Evolutionary conservation across 495 filamentous ascomycete species (phyloP), one percentile per base, ranked within the genome.

Genomic region (Neurospora intermedia): DNA sequence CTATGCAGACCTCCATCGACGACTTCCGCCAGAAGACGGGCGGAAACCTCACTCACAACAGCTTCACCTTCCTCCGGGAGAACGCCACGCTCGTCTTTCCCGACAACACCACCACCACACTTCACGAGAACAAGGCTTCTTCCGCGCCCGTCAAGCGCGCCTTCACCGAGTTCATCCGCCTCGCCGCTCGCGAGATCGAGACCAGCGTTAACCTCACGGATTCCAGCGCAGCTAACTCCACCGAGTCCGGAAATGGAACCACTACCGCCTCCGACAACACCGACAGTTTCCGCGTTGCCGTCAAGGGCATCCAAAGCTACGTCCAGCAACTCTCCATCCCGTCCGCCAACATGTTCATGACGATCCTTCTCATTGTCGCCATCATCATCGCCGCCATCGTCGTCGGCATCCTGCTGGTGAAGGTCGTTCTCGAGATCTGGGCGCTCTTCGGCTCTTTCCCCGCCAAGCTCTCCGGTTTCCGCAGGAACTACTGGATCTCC

Each of bases 311-410:
- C 71, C 86, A 93, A 79, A 90, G 86, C 2, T 93, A 92, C 77
- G 89, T 88, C 31, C 88, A 97, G 75, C 86, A 94, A 78, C 85
- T 97, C 31, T 86, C 87, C 72, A 92, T 99, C 71, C 96, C 96
- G 9, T 88, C 92, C 71, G 89, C 92, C 11, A 96, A 98, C 81
- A 94, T 93, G 9, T 99, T 99, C 82, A 97, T 99, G 95, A 97
- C 96, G 1, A 89, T 97, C 7, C 84, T 98, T 2, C 82, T 98
- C 69, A 87, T 98, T 70, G 96, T 96, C 72, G 92, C 92, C 73
- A 94, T 97, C 75, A 87, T 97, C 39, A 86, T 98, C 71, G 96
- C 89, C 6, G 88, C 89, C 10, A 93, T 99, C 74, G 90, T 90
- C 39, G 94, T 97, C 27, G 90, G 91, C 46, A 95, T 99, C 71